Evolutionary conservation across 176 grass and related monocot genomes (phyloP), one percentile per base, ranked within the genome.

Genomic region (Avena atlantica): DNA sequence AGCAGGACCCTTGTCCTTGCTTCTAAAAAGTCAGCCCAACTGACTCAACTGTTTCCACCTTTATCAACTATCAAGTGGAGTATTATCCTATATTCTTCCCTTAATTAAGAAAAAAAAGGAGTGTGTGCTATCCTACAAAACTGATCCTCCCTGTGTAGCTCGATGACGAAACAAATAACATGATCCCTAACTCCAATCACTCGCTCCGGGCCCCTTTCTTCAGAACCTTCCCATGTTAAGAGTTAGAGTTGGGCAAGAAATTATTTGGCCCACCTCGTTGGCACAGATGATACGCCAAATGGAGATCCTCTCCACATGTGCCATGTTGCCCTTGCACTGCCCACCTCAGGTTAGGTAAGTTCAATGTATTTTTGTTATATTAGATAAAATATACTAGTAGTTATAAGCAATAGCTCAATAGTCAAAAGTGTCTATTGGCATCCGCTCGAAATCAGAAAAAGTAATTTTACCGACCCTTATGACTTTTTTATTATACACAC

Each of bases 151-250:
- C 50, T 73, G 48, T 83, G 78, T 86, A 83, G 31, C 3, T 70
- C 24, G 85, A 55, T 88, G 83, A 74, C 84, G 72, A 75, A 88
- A 74, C 88, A 92, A 83, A 92, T 59, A 83, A 47, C 90, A 84
- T 92, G 74, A 90, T 58, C 56, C 27, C 6, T 75, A 88, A 59
- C 82, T 63, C 78, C 81, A 88, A 71, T 83, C 82, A 68, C 70
- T 87, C 42, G 36, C 49, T 71, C 70, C 12, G 36, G 55, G 69
- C 36, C 59, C 76, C 52, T 57, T 85, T 91, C 80, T 82, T 91
- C 76, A 89, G 87, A 95, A 90, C 92, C 89, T 90, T 93, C 87
- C 51, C 94, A 91, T 84, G 94, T 95, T 93, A 84, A 87, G 67
- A 74, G 49, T 6, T 76, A 4, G 48, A 52, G n/a, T n/a, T n/a